A percentile compares a stretch with the other conserved stretches of the same genome.
These are phyloP conservation scores for Kurtzmaniella cleridarum DNA, from an alignment of 805 yeast genomes.

Conservation along the genomic window DNA sequence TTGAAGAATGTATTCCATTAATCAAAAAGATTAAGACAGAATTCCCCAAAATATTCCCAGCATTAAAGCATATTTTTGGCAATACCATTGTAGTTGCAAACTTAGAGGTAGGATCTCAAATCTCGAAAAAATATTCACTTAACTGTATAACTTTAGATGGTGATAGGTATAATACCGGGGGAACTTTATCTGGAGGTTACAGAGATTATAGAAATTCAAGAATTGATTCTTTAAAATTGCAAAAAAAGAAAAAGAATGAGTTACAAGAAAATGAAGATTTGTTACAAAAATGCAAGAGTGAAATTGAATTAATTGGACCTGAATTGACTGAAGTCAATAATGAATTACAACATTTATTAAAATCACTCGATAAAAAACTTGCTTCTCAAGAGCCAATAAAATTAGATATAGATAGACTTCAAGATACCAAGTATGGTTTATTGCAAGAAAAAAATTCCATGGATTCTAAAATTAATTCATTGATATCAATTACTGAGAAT, in stretches of 20 bases:
- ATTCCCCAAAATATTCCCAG: constrained; percentile 47
- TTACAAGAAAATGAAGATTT: constrained; percentile 33
- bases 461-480: constrained; percentile 29
- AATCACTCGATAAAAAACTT: constrained; percentile 39
- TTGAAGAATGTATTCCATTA: constrained; percentile 66
- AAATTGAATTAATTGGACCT: constrained; percentile 43
- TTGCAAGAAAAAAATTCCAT: constrained; percentile 40
- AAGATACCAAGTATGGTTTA: constrained; percentile 35
- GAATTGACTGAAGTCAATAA: constrained; percentile 48
- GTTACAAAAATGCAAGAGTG: constrained; percentile 30
- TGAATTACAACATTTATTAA: constrained; percentile 28
- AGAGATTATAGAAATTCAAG: constrained; percentile 56
- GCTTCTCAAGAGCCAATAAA: constrained; percentile 40
- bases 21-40: constrained; percentile 67
- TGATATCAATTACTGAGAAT: constrained; percentile 26
- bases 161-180: constrained; percentile 78
- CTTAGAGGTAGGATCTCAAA: constrained; percentile 60
- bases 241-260: constrained; percentile 48
- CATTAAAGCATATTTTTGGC: constrained; percentile 77
- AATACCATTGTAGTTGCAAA: constrained; percentile 71
- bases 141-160: constrained; percentile 89
- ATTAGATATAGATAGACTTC: constrained; percentile 35
- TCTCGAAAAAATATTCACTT: constrained; percentile 55
- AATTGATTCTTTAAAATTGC: constrained; percentile 59
- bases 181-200: constrained; percentile 86